phyloP scores from a whole-genome alignment of 1,139 yeast genomes.

The Candida neerlandica region DNA sequence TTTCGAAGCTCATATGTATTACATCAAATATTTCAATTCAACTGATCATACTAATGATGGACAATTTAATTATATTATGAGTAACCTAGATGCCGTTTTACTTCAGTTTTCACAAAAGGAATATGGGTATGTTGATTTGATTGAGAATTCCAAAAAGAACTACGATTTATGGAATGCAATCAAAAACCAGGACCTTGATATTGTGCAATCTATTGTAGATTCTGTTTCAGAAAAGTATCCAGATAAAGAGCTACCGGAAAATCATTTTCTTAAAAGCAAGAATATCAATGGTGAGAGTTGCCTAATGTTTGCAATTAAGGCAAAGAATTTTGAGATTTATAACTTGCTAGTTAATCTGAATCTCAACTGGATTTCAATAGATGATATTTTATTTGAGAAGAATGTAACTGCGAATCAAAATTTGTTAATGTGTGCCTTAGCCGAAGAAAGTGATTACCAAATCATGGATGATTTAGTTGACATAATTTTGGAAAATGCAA shows the following conservation, averaged over 20 bases:
- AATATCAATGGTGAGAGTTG: conserved; percentile 70
- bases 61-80: conserved; percentile 50
- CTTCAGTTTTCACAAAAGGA: conserved; percentile 53
- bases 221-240: conserved; percentile 20
- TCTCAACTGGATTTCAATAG: conserved; percentile 57
- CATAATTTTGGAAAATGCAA: conserved; percentile 41
- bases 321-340: conserved; percentile 48
- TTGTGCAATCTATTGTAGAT: conserved; percentile 24
- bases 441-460: conserved; percentile 48
- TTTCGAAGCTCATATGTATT: conserved; percentile 65
- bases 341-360: conserved; percentile 44
- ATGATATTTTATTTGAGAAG: conserved; percentile 67
- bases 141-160: conserved; percentile 50
- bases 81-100: conserved; percentile 83
- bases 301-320: conserved; percentile 53
- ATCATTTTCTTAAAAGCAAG: conserved; percentile 52
- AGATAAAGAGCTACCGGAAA: conserved; percentile 30
- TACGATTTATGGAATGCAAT: conserved; percentile 57
- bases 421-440: conserved; percentile 62
- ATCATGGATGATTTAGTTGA: conserved; percentile 53
- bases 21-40: conserved; percentile 61
- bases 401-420: conserved; percentile 53
- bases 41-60: conserved; percentile 32
- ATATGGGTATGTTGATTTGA: conserved; percentile 41
- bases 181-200: conserved; percentile 31